A percentile compares a stretch with the other conserved stretches of the same genome.
phyloP scores from a whole-genome alignment of 768 basidiomycete genomes.

The Crepidotus variabilis region DNA sequence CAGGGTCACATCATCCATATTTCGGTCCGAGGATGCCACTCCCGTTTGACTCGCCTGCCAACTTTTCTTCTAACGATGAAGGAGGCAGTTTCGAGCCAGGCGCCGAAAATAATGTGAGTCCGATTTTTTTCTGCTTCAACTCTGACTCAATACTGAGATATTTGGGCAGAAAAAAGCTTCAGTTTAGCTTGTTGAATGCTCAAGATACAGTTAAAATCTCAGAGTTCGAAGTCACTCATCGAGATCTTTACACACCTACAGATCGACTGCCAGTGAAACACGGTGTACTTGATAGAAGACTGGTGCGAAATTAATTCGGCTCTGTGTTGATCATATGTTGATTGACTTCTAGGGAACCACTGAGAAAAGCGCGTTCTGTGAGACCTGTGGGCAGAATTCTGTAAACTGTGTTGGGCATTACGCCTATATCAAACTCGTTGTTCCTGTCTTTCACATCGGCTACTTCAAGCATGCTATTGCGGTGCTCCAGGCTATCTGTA shows the following conservation, averaged over 20 bases:
- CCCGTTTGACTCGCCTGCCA: not conserved
- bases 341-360: slow-evolving; percentile 71
- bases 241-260: slow-evolving; percentile 83
- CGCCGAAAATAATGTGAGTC: slow-evolving; percentile 79
- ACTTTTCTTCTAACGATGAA: slow-evolving; percentile 49
- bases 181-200: slow-evolving; percentile 90
- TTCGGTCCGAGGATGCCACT: not conserved
- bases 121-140: not conserved
- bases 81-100: slow-evolving; percentile 74
- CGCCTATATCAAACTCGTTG: slow-evolving; percentile 94
- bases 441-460: slow-evolving; percentile 98
- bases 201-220: slow-evolving; percentile 95
- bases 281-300: slow-evolving; percentile 88
- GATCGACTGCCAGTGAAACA: slow-evolving; percentile 85
- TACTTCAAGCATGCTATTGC: slow-evolving; percentile 96
- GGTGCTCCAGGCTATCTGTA: slow-evolving; percentile 95
- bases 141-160: too few relatives aligned
- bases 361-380: slow-evolving; percentile 88
- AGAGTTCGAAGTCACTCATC: slow-evolving; percentile 93
- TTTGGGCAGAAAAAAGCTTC: slow-evolving; percentile 78
- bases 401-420: slow-evolving; percentile 98
- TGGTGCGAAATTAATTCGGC: slow-evolving; percentile 50
- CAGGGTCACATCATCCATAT: not conserved
- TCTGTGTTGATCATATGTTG: not conserved
- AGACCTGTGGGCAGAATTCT: slow-evolving; percentile 89